phyloP scores from a whole-genome alignment of 768 basidiomycete species.

The Crepidotus variabilis region DNA sequence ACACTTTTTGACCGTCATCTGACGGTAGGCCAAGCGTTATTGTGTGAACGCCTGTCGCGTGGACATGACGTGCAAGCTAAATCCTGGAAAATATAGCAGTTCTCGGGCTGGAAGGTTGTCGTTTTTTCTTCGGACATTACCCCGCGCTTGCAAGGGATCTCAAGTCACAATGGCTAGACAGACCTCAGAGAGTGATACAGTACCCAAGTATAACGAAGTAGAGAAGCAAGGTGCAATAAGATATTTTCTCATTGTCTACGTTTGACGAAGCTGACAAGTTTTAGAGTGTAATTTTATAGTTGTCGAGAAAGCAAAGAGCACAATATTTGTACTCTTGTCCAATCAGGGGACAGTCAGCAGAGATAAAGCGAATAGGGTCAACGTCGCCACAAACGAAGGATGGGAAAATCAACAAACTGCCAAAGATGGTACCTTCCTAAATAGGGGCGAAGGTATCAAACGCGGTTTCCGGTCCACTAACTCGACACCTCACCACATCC shows the following conservation, averaged over 20 bases:
- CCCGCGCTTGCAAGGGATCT: not conserved
- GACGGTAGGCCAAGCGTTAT: too few relatives aligned
- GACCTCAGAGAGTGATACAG: too few relatives aligned
- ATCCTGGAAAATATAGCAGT: not conserved
- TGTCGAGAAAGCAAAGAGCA: too few relatives aligned
- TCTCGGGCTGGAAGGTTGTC: conserved; percentile 28
- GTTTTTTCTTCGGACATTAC: conserved; percentile 25
- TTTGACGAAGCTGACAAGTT: too few relatives aligned
- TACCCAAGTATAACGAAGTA: too few relatives aligned
- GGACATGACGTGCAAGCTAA: conserved; percentile 11
- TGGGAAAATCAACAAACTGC: not conserved
- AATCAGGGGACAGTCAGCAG: too few relatives aligned
- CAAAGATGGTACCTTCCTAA: not conserved
- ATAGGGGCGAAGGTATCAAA: not conserved
- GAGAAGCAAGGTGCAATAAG: too few relatives aligned
- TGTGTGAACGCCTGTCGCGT: not conserved
- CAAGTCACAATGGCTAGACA: not conserved
- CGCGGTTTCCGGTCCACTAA: not conserved
- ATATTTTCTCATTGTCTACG: too few relatives aligned
- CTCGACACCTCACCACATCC: not conserved
- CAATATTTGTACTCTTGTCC: too few relatives aligned
- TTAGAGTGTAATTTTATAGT: too few relatives aligned
- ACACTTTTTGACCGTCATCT: too few relatives aligned
- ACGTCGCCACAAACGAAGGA: not conserved
- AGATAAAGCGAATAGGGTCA: too few relatives aligned